Evolutionary conservation across 2,329 filamentous ascomycete species (phyloP), one percentile per base, ranked within the genome.

Genomic region (Davidsoniella neocaledoniae): DNA sequence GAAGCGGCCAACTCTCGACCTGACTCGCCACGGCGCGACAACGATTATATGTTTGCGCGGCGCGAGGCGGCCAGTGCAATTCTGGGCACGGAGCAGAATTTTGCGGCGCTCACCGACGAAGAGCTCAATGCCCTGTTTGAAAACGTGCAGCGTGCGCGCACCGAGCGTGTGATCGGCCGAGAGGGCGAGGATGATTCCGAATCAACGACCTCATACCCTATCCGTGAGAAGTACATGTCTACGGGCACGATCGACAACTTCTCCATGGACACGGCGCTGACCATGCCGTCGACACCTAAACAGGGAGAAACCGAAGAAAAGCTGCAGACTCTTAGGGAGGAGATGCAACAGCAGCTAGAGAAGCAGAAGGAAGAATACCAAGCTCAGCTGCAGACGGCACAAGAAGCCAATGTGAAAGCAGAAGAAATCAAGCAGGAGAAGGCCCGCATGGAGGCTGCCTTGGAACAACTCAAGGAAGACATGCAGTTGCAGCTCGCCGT

Each of bases 191-290:
- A 95, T 51, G 91, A 96, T 61, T 78, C 81, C 49, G 91, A 98
- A 56, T 95, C 90, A 0, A 77, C 83, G 44, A 83, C 81, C 25
- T 95, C 90, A 0, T 95, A 88, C 60, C 82, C 86, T 1, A 72
- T 88, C 26, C 76, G 91, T 47, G 91, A 98, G 58, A 96, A 96
- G 60, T 96, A 96, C 64, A 77, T 94, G 68, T 95, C 88, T 2
- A 91, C 83, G 50, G 90, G 90, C 2, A 95, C 90, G 0, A 73
- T 96, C 48, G 91, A 98, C 65, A 95, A 94, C 61, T 91, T 95
- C 59, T 96, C 90, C 2, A 71, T 98, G 14, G 91, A 98, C 61
- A 98, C 91, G 1, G 83, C 81, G 10, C 71, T 98, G 46, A 98
- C 91, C 0, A 87, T 95, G 73, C 91, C 91, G 2, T 93, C 87